These are phyloP conservation scores for Elsinoe perseae DNA, from an alignment of 2,329 filamentous ascomycete species.

Conservation along the genomic window DNA sequence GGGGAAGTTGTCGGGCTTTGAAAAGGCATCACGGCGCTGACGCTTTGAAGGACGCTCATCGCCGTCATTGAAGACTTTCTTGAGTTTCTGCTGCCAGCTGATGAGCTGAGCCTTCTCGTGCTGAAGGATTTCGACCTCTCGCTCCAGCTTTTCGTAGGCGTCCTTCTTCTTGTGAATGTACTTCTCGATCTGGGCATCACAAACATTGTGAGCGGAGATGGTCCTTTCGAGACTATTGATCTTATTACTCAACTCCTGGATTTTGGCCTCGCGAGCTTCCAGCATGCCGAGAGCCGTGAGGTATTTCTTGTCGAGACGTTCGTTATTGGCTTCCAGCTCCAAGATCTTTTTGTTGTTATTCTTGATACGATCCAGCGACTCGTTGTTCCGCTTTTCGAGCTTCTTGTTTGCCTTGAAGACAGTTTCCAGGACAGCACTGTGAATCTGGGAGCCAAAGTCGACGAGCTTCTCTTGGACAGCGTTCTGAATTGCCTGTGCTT, in stretches of 20 bases:
- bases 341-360: background rate
- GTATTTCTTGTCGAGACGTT: background rate
- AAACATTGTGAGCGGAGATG: background rate
- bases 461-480: background rate
- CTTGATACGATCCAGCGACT: background rate
- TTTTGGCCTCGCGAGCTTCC: background rate
- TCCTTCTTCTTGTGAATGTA: background rate
- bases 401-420: constrained; percentile 1
- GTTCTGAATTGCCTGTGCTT: background rate
- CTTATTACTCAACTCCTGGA: background rate
- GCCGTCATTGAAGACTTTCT: background rate
- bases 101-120: background rate
- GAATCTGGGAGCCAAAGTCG: background rate
- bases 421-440: background rate
- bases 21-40: background rate
- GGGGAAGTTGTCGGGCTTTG: background rate
- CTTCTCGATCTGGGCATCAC: background rate
- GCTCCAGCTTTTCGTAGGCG: background rate
- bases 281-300: background rate
- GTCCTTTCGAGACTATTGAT: background rate
- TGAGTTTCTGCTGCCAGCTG: background rate
- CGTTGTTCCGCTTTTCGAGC: constrained; percentile 10
- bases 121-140: background rate
- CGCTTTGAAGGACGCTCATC: background rate
- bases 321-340: background rate